Evolutionary conservation across 2,329 filamentous ascomycete species (phyloP), one percentile per base, ranked within the genome.

Genomic region (Aspergillus hortae): DNA sequence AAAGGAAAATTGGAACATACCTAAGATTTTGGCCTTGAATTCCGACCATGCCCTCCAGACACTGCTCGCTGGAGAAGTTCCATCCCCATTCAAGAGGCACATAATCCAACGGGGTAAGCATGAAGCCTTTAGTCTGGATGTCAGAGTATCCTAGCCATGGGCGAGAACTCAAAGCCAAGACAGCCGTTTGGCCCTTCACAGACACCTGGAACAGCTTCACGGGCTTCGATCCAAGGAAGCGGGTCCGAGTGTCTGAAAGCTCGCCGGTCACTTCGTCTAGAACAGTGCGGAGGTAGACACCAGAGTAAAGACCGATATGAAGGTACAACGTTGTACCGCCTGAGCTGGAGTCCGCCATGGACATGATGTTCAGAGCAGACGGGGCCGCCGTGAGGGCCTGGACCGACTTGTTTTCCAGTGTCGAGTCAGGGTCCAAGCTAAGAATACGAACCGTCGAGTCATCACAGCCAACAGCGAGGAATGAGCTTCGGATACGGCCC

Each of bases 111-210:
- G 95, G 94, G 1, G 92, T 96, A 60, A 97, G 86, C 73, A 95
- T 90, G 65, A 96, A 96, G 35, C 86, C 86, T 65, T 89, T 90
- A 2, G 88, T 92, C 54, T 92, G 87, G 2, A 89, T 85, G 63
- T 97, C 90, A 0, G 91, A 88, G 67, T 97, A 97, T 41, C 92
- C 92, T 4, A 99, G 80, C 92, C 92, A 99, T n/a, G 94, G 89
- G 51, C 92, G 85, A 14, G 92, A 95, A 69, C 91, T 96, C 49
- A 97, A 80, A 2, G 90, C 92, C 48, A 99, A 80, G 12, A 97
- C 88, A 40, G 91, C 91, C 5, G 88, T 87, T 59, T 91, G 88
- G 15, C 86, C 86, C 64, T 94, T 86, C 7, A 96, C 89, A 4
- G 87, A 88, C n/a, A 97, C 91, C 59, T 89, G 86, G 70, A 95